These are phyloP conservation scores for Scedosporium boydii DNA, from an alignment of 2,329 filamentous ascomycete genomes.

Conservation along the genomic window DNA sequence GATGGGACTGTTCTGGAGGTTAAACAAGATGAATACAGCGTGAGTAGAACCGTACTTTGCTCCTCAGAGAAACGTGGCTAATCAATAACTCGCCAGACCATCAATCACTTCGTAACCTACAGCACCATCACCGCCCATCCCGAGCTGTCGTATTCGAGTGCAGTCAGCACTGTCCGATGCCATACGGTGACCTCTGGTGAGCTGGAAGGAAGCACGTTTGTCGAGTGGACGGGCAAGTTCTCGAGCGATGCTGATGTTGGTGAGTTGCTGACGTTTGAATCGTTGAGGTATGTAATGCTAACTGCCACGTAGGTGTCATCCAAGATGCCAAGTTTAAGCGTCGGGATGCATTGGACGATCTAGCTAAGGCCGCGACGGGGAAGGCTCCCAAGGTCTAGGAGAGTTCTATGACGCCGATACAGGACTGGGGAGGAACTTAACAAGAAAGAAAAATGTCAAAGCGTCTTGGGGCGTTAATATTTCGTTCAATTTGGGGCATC, in stretches of 20 bases:
- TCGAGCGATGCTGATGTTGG: conserved; percentile 61
- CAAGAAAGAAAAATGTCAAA: too few species aligned
- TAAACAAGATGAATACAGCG: conserved; percentile 68
- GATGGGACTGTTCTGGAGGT: conserved; percentile 60
- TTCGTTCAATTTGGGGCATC: too few species aligned
- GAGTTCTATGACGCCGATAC: too few species aligned
- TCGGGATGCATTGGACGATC: conserved; percentile 58
- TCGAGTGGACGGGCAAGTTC: conserved; percentile 62
- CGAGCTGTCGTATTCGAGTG: conserved; percentile 55
- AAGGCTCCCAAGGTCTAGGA: background rate
- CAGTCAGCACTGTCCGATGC: conserved; percentile 56
- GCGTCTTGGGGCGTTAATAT: too few species aligned
- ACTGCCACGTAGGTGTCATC: conserved; percentile 47
- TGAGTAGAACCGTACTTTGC: conserved; percentile 23
- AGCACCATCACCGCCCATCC: conserved; percentile 58
- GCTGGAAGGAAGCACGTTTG: conserved; percentile 53
- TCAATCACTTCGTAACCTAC: conserved; percentile 70
- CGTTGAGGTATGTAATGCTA: conserved; percentile 9
- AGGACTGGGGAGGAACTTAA: too few species aligned
- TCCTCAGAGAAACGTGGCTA: background rate
- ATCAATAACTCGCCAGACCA: conserved; percentile 32
- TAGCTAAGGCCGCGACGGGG: conserved; percentile 41
- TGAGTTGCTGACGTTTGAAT: conserved; percentile 25
- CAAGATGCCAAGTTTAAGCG: conserved; percentile 71
- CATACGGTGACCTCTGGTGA: conserved; percentile 59